Evolutionary conservation across 345 rosid genomes (phyloP).

Genomic region (Salix koriyanagi): DNA sequence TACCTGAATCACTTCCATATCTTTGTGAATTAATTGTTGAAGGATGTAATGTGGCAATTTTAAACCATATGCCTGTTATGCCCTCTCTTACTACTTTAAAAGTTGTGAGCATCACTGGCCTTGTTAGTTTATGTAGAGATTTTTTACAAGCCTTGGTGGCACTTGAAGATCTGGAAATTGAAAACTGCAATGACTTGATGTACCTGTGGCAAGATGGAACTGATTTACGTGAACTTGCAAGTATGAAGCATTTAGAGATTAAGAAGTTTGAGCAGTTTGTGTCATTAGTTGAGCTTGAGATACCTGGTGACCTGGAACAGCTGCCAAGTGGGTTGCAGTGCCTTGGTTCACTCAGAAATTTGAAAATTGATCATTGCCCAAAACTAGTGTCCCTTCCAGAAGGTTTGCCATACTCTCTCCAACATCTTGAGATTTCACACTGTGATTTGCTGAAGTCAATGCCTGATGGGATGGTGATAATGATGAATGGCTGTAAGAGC

Average conservation of each 20-base stretch:
- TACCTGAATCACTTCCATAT: constrained; percentile 8
- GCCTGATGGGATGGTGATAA: background rate
- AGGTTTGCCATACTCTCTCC: constrained; percentile 7
- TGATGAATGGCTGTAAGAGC: background rate
- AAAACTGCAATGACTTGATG: constrained; percentile 3
- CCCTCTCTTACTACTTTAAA: constrained; percentile 12
- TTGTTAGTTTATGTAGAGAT: background rate
- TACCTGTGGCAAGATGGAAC: constrained; percentile 10
- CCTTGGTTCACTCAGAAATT: constrained; percentile 10
- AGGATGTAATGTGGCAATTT: background rate
- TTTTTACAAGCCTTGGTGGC: background rate
- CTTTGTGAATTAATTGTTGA: background rate
- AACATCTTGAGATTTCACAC: constrained; percentile 1
- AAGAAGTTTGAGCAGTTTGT: background rate
- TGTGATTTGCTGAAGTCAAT: constrained; percentile 4
- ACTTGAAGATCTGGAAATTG: constrained; percentile 9
- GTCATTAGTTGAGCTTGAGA: background rate
- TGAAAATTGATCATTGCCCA: constrained; percentile 8
- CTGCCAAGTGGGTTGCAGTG: background rate
- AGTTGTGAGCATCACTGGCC: background rate
- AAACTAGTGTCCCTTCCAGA: constrained; percentile 8
- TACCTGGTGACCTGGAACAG: background rate
- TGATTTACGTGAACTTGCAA: background rate
- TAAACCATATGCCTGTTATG: constrained; percentile 1
- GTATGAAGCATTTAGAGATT: background rate